phyloP scores from a whole-genome alignment of 1,139 yeast genomes.

The Kluyveromyces sp. region DNA sequence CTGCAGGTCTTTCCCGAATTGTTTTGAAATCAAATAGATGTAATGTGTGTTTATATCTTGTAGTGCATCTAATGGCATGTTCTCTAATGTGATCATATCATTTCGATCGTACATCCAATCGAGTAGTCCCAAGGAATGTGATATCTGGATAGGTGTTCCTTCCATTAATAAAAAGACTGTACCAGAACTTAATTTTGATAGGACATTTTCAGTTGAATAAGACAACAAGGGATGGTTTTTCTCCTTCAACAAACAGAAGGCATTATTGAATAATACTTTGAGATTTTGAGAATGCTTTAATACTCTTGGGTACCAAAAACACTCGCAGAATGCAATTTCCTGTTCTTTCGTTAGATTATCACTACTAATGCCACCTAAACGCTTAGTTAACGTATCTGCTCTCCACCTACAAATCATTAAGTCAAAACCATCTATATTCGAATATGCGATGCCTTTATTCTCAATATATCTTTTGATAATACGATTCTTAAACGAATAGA shows the following conservation, averaged over 20 bases:
- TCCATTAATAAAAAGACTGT: conserved; percentile 45
- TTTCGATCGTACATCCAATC: conserved; percentile 17
- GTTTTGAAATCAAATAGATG: conserved; percentile 38
- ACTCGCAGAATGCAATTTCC: conserved; percentile 36
- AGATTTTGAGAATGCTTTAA: conserved; percentile 35
- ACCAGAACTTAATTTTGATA: conserved; percentile 37
- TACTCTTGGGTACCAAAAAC: conserved; percentile 46
- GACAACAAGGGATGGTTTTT: conserved; percentile 23
- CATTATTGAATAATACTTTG: conserved; percentile 30
- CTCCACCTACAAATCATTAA: conserved; percentile 50
- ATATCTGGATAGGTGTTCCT: conserved; percentile 39
- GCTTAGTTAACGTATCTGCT: conserved; percentile 30
- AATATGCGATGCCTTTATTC: conserved; percentile 42
- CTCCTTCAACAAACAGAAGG: conserved; percentile 26
- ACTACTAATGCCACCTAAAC: conserved; percentile 26
- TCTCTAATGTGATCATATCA: conserved; percentile 13
- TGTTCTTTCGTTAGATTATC: conserved; percentile 25
- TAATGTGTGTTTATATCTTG: conserved; percentile 50
- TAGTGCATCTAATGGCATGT: conserved; percentile 34
- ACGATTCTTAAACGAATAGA: conserved; percentile 45
- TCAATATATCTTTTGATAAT: conserved; percentile 46
- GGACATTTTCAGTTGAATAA: conserved; percentile 11
- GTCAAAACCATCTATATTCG: conserved; percentile 44
- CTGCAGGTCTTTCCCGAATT: conserved; percentile 2
- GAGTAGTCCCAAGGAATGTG: conserved; percentile 40